Evolutionary conservation across 2,329 filamentous ascomycete species (phyloP).

Genomic region (Aspergillus pseudotamarii): DNA sequence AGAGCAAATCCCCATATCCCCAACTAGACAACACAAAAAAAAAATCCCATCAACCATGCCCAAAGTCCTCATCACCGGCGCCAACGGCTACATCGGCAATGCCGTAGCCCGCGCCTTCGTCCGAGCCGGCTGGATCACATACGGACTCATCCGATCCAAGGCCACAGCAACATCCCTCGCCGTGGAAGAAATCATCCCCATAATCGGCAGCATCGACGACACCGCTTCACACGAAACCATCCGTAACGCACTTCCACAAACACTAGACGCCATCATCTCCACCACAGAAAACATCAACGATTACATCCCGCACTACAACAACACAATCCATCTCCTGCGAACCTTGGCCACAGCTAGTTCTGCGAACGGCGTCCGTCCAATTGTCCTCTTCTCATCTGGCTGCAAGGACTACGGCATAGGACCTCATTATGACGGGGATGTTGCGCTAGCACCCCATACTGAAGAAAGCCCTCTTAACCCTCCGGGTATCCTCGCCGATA

Average conservation of each 20-base stretch:
- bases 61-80: slow-evolving; percentile 14
- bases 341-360: slow-evolving; percentile 2
- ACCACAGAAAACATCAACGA: slow-evolving; percentile 12
- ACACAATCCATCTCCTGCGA: slow-evolving; percentile 5
- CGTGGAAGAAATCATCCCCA: slow-evolving; percentile 12
- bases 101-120: slow-evolving; percentile 14
- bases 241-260: neutral
- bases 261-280: slow-evolving; percentile 13
- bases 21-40: neutral
- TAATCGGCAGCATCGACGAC: slow-evolving; percentile 12
- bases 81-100: slow-evolving; percentile 19
- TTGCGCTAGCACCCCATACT: slow-evolving; percentile 8
- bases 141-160: slow-evolving; percentile 10
- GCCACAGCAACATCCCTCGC: neutral
- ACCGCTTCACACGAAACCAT: neutral
- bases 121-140: slow-evolving; percentile 14
- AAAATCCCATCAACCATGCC: neutral
- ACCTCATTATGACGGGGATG: slow-evolving; percentile 3
- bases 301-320: slow-evolving; percentile 8
- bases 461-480: slow-evolving; percentile 15
- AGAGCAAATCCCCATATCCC: neutral
- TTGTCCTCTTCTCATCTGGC: slow-evolving; percentile 14
- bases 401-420: slow-evolving; percentile 18
- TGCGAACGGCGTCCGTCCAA: neutral
- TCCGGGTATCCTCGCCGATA: neutral